A percentile compares a stretch with the other conserved stretches of the same genome.
These are phyloP conservation scores for Podospora pseudocomata DNA, from an alignment of 495 filamentous ascomycete genomes.

Conservation along the genomic window DNA sequence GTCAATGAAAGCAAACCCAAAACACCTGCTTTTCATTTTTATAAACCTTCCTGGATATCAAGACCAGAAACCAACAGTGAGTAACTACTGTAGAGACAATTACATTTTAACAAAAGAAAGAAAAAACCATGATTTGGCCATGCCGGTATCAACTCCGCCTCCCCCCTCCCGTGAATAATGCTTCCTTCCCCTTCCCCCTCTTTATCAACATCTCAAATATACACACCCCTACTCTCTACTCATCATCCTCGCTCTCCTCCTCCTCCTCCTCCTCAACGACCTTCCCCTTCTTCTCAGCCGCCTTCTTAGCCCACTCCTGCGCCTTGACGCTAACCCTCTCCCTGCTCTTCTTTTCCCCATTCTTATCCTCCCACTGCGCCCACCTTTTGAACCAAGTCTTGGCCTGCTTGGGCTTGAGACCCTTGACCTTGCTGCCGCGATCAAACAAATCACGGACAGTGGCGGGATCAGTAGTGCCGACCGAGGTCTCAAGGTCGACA, in stretches of 20 bases:
- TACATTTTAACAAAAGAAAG: not conserved
- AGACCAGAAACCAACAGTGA: not conserved
- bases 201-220: not conserved
- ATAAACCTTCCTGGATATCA: not conserved
- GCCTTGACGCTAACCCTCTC: conserved; percentile 72
- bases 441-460: conserved; percentile 72
- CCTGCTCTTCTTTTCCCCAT: conserved; percentile 65
- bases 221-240: conserved; percentile 14
- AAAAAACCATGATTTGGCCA: not conserved
- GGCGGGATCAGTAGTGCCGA: conserved; percentile 55
- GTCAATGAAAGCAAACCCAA: not conserved
- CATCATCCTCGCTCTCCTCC: conserved; percentile 29
- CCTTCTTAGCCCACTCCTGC: conserved; percentile 55
- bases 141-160: not conserved
- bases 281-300: conserved; percentile 31
- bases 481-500: conserved; percentile 68
- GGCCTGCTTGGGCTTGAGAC: conserved; percentile 67
- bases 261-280: conserved; percentile 13
- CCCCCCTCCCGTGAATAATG: not conserved
- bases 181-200: not conserved
- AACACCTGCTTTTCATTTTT: conserved; percentile 6
- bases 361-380: conserved; percentile 73
- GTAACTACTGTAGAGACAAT: not conserved
- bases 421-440: conserved; percentile 66
- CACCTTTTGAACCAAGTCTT: conserved; percentile 81